These are phyloP conservation scores for Macrocybe gigantea DNA, from an alignment of 768 basidiomycete species.

Conservation along the genomic window DNA sequence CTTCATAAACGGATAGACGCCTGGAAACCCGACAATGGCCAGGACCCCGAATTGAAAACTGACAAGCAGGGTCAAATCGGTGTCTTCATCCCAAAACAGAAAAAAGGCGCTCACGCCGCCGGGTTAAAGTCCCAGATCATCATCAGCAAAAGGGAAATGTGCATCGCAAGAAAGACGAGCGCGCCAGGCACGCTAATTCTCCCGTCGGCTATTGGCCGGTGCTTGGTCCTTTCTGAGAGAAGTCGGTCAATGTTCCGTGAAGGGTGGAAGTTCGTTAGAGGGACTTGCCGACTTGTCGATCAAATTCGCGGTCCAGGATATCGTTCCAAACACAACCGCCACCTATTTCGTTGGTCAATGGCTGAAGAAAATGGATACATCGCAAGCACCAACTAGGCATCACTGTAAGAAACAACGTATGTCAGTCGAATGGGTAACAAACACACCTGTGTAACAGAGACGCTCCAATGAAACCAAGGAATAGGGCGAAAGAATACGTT, in stretches of 20 bases:
- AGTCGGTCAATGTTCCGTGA: background rate
- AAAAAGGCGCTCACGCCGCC: conserved; percentile 7
- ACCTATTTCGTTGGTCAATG: background rate
- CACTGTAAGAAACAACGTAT: background rate
- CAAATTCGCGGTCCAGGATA: conserved; percentile 22
- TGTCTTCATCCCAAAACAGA: background rate
- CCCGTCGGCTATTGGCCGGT: conserved; percentile 25
- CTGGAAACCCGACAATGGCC: conserved; percentile 13
- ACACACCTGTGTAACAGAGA: conserved; percentile 10
- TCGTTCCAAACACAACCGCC: conserved; percentile 20
- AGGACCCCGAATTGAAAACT: conserved; percentile 10
- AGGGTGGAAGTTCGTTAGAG: too few relatives aligned
- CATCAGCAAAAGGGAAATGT: conserved; percentile 9
- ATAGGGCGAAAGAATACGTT: background rate
- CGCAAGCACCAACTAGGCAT: conserved; percentile 6
- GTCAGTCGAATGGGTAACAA: background rate
- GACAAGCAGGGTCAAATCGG: background rate
- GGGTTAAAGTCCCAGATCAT: conserved; percentile 13
- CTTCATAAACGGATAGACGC: conserved; percentile 34
- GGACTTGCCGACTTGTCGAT: conserved; percentile 27
- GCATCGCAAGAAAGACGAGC: conserved; percentile 16
- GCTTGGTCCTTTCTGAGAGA: conserved; percentile 24
- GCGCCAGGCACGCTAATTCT: conserved; percentile 24
- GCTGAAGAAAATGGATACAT: background rate
- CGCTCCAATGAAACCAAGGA: conserved; percentile 9